Evolutionary conservation across 768 basidiomycete species (phyloP).

Genomic region (Agrocybe pediades): DNA sequence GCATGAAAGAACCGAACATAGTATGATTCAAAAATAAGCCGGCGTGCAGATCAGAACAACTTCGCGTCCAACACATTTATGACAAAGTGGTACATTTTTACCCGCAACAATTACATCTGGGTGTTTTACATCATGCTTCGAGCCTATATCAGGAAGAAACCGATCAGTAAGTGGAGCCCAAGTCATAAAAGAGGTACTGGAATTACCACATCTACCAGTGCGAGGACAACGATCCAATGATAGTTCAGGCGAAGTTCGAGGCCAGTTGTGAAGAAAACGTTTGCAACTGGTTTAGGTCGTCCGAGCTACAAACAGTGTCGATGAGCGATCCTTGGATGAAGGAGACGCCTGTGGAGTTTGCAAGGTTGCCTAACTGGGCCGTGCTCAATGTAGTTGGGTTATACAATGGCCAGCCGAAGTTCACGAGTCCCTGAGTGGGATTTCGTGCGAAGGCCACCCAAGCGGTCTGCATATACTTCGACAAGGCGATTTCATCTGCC

Average conservation of each 20-base stretch:
- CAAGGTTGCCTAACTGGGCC: constrained; percentile 18
- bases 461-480: constrained; percentile 35
- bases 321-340: constrained; percentile 13
- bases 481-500: constrained; percentile 27
- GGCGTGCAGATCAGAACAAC: no score
- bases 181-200: background rate
- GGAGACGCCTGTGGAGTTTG: constrained; percentile 17
- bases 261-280: background rate
- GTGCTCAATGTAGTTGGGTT: constrained; percentile 11
- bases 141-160: background rate
- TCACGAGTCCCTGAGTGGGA: constrained; percentile 28
- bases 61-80: background rate
- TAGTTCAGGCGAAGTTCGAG: background rate
- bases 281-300: background rate
- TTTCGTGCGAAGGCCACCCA: constrained; percentile 45
- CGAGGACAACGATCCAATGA: background rate
- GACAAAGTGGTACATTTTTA: background rate
- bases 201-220: no score
- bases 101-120: background rate
- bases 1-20: no score
- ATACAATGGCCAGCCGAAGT: constrained; percentile 18
- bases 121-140: background rate
- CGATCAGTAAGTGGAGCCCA: background rate
- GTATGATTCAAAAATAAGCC: no score
- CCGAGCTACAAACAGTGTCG: background rate